Percentiles rank a stretch among this genome's conserved stretches.
These are phyloP conservation scores for Magnolia kwangsiensis DNA, from an alignment of 164 flowering plant species.

Conservation along the genomic window DNA sequence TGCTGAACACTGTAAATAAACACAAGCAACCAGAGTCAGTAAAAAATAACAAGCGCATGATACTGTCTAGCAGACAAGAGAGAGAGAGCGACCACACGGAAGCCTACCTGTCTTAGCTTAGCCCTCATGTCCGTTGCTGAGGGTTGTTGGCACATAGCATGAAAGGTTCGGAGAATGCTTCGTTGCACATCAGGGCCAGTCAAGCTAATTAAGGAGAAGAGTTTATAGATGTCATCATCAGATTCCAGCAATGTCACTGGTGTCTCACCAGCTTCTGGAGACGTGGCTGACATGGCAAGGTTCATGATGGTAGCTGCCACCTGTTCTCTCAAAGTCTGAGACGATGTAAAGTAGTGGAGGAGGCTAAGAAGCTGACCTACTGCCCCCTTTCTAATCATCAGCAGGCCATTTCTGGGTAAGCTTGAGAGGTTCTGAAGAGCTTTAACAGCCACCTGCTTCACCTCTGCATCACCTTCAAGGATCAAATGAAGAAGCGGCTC, in stretches of 20 bases:
- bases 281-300: conserved; percentile 46
- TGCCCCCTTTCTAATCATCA: conserved; percentile 60
- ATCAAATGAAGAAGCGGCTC: conserved; percentile 46
- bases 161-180: conserved; percentile 46
- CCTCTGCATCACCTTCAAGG: conserved; percentile 32
- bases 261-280: conserved; percentile 23
- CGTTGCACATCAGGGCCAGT: conserved; percentile 44
- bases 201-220: conserved; percentile 45
- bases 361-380: conserved; percentile 40
- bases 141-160: conserved; percentile 51
- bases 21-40: conserved; percentile 1
- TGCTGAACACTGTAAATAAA: conserved; percentile 40
- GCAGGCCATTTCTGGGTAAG: conserved; percentile 45
- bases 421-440: conserved; percentile 63
- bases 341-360: conserved; percentile 38
- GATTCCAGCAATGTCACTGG: conserved; percentile 48
- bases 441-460: conserved; percentile 38
- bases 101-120: conserved; percentile 51
- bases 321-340: conserved; percentile 39
- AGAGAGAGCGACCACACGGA: not conserved
- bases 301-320: conserved; percentile 54
- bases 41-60: not conserved
- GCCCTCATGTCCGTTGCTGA: conserved; percentile 40
- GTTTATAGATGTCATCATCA: conserved; percentile 49
- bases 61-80: not conserved